phyloP scores from a whole-genome alignment of 2,329 filamentous ascomycete genomes.

The Chaetomium strumarium region DNA sequence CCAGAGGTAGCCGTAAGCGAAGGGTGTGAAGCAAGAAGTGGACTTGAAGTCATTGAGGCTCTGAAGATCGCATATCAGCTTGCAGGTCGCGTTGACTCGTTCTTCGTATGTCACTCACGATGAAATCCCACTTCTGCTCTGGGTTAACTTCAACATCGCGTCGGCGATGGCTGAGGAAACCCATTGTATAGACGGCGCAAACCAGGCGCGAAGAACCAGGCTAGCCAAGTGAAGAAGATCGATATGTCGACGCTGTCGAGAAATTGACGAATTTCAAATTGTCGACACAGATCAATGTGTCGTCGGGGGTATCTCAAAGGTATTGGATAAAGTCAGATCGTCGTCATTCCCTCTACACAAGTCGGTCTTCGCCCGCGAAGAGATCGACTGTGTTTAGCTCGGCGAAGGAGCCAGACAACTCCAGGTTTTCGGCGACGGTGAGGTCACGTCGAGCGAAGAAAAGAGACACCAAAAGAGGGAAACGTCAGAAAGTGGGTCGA shows the following conservation, averaged over 20 bases:
- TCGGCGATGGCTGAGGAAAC: slow-evolving; percentile 55
- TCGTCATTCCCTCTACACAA: slow-evolving; percentile 28
- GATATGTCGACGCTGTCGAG: slow-evolving; percentile 24
- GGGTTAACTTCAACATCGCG: slow-evolving; percentile 62
- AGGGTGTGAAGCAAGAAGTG: slow-evolving; percentile 65
- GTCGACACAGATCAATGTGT: slow-evolving; percentile 22
- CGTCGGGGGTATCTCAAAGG: slow-evolving; percentile 20
- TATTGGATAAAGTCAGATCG: slow-evolving; percentile 11
- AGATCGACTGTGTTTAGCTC: slow-evolving; percentile 26
- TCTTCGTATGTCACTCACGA: slow-evolving; percentile 48
- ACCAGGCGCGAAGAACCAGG: slow-evolving; percentile 13
- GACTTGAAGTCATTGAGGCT: slow-evolving; percentile 73
- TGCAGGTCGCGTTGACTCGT: background rate
- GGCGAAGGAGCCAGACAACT: slow-evolving; percentile 18
- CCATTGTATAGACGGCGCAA: slow-evolving; percentile 46
- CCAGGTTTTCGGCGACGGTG: slow-evolving; percentile 9
- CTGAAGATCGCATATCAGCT: slow-evolving; percentile 21
- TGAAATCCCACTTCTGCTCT: slow-evolving; percentile 93
- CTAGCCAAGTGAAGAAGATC: slow-evolving; percentile 8
- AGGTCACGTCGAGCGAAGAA: slow-evolving; percentile 5
- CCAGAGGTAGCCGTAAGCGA: slow-evolving; percentile 83
- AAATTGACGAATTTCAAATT: slow-evolving; percentile 14
- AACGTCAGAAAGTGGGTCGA: slow-evolving; percentile 10
- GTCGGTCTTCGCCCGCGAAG: slow-evolving; percentile 33
- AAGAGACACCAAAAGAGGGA: slow-evolving; percentile 12